A percentile compares a stretch with the other conserved stretches of the same genome.
These are phyloP conservation scores for Ganoderma meredithae DNA, from an alignment of 1,284 basidiomycete genomes.

Conservation along the genomic window DNA sequence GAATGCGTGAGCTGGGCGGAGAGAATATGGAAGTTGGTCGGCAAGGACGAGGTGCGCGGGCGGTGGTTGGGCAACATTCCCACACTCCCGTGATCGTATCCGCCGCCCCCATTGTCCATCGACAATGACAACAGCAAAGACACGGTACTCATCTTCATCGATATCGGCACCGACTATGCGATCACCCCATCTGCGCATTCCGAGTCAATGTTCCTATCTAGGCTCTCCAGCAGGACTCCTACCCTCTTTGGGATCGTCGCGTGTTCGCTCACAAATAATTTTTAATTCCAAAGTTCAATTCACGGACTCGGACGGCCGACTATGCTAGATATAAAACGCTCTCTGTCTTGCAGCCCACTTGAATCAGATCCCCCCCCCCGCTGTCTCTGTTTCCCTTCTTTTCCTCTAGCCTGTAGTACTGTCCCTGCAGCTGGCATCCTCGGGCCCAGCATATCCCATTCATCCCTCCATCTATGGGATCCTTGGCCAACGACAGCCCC, in stretches of 20 bases:
- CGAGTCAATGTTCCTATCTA: slow-evolving; percentile 4
- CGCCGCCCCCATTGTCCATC: background rate
- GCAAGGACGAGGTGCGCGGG: background rate
- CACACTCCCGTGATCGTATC: background rate
- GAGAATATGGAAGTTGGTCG: background rate
- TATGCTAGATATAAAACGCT: no score
- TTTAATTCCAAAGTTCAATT: no score
- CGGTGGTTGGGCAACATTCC: no score
- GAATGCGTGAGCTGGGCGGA: background rate
- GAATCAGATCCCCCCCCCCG: background rate
- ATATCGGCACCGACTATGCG: background rate
- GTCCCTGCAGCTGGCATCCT: no score
- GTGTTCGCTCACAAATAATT: background rate
- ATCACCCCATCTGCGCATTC: background rate
- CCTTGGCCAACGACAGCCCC: background rate
- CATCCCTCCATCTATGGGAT: background rate
- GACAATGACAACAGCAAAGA: no score
- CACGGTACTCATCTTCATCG: no score
- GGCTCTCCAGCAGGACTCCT: background rate
- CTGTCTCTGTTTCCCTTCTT: background rate
- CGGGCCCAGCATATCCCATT: background rate
- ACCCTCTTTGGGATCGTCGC: background rate
- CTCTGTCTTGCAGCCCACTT: background rate
- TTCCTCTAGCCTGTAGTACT: no score
- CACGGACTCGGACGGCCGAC: no score